Percentiles rank a stretch among this genome's conserved stretches.
phyloP scores from a whole-genome alignment of 345 rosid genomes.

The Murraya koenigii region DNA sequence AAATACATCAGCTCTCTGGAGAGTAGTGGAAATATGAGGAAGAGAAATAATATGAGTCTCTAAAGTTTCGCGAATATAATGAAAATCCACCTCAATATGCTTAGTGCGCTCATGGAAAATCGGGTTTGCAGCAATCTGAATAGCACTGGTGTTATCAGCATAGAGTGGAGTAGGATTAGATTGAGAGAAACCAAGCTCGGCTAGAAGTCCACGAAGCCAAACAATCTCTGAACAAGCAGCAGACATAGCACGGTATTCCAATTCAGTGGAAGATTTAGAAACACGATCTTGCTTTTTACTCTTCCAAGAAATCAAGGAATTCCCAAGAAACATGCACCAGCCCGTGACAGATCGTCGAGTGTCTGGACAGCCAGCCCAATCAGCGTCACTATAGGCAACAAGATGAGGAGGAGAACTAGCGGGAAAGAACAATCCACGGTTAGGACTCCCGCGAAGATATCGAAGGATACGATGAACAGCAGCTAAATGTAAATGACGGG shows the following conservation, averaged over 20 bases:
- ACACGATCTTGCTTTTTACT: conserved; percentile 3
- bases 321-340: conserved; percentile 12
- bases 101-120: not conserved
- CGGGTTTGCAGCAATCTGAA: not conserved
- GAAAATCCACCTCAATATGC: no score
- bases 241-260: not conserved
- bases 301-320: conserved; percentile 3
- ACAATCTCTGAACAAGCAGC: no score
- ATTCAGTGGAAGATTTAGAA: conserved; percentile 1
- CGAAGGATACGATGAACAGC: no score
- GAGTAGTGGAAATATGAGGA: no score
- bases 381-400: not conserved
- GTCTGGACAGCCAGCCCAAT: not conserved
- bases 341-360: not conserved
- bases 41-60: no score
- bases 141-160: conserved; percentile 7
- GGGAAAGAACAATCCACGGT: conserved; percentile 2
- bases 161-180: not conserved
- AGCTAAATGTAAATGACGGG: no score
- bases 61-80: no score
- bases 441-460: not conserved
- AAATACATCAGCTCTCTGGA: no score
- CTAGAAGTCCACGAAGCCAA: not conserved
- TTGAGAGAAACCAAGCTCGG: not conserved
- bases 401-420: not conserved